Evolutionary conservation across 441 rosid genomes (phyloP), one percentile per base, ranked within the genome.

Genomic region (Pelargonium cotyledonis): DNA sequence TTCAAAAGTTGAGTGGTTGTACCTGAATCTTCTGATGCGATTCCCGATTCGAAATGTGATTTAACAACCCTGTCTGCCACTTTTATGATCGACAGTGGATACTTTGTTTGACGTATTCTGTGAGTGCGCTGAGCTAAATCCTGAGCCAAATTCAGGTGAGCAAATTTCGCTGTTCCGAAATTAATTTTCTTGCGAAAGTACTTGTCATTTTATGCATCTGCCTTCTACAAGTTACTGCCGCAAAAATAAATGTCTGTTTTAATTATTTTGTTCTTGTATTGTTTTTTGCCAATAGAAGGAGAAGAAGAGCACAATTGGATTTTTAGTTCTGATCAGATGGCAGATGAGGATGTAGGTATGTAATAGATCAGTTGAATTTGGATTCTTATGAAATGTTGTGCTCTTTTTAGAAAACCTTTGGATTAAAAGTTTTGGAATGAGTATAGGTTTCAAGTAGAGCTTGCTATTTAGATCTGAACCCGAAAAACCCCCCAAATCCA

Each of bases 111-210:
- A 87, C 76, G 72, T 88, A 43, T 90, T 95, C 73, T 95, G 96
- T 2, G 89, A 90, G 78, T 89, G 99, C 65, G 96, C 99, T 19
- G 96, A 91, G 82, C 84, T 95, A 55, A 95, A 95, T 84, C 97
- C 99, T 0, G 97, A 91, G 71, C 96, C 94, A 11, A 47, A 84
- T 68, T 86, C 85, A 78, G 93, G 95, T 90, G 74, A 75, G 79
- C 53, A 10, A 51, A 51, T 15, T 51, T 6, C 15, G 58, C 6
- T 15, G 19, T 26, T 26, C 58, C 4, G 19, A n/a, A 15, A 4
- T n/a, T 51, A 51, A 5, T 15, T 44, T 44, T 8, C 12, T 44
- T 44, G 1, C 2, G 23, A 9, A 2, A 44, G 67, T 58, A 26
- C 31, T 12, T 41, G 31, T 43, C 53, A 1, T 29, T 29, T 19